phyloP scores from a whole-genome alignment of 768 basidiomycete genomes.

The Suillus hirtellus region DNA sequence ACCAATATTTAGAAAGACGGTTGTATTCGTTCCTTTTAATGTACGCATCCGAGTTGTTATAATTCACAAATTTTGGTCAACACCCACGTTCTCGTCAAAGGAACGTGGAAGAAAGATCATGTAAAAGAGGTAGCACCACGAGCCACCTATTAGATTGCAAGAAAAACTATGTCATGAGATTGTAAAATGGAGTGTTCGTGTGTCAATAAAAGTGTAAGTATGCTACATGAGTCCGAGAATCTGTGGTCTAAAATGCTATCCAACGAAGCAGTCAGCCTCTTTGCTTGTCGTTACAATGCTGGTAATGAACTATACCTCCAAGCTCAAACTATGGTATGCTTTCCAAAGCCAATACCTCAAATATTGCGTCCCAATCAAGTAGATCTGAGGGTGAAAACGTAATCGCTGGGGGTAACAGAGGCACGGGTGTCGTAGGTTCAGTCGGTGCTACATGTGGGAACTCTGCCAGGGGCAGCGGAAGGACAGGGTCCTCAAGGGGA shows the following conservation, averaged over 20 bases:
- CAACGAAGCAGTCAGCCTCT: not conserved
- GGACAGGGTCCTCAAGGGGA: not conserved
- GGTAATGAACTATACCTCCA: not conserved
- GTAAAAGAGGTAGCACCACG: not conserved
- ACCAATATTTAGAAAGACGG: not conserved
- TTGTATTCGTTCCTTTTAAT: not conserved
- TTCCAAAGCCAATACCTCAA: slow-evolving; percentile 26
- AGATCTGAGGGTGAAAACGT: slow-evolving; percentile 20
- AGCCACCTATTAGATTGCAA: not conserved
- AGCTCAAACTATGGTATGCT: not conserved
- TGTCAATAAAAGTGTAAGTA: not conserved
- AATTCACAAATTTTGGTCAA: not conserved
- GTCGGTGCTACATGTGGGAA: slow-evolving; percentile 6
- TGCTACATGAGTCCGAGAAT: not conserved
- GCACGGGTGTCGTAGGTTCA: slow-evolving; percentile 6
- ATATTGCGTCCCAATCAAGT: slow-evolving; percentile 34
- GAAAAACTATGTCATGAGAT: not conserved
- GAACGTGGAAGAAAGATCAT: not conserved
- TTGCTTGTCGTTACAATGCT: not conserved
- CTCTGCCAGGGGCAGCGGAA: slow-evolving; percentile 13
- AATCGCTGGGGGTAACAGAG: slow-evolving; percentile 11
- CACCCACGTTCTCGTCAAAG: not conserved
- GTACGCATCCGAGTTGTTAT: not conserved
- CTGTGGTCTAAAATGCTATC: not conserved
- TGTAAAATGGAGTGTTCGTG: not conserved